phyloP scores from a whole-genome alignment of 2,329 filamentous ascomycete genomes.

The Pseudogymnoascus sp. region DNA sequence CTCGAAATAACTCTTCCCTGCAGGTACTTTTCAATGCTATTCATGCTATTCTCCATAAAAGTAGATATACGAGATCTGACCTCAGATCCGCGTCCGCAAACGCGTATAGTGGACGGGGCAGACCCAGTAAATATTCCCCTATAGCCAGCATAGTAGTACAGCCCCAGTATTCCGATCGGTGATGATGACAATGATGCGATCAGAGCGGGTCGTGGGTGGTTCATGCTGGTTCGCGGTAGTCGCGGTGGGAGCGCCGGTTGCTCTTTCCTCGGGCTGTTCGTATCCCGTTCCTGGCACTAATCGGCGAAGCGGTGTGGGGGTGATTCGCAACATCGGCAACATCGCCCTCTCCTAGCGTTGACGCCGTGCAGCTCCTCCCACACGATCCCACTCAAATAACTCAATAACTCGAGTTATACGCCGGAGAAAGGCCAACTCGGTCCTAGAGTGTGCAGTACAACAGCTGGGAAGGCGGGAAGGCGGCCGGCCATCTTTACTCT shows the following conservation, averaged over 20 bases:
- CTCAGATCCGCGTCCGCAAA: neutral
- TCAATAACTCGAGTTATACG: neutral
- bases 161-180: neutral
- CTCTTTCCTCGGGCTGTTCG: neutral
- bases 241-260: neutral
- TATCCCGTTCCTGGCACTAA: neutral
- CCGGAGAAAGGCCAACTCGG: neutral
- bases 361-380: neutral
- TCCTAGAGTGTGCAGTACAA: neutral
- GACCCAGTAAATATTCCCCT: neutral
- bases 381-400: neutral
- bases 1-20: neutral
- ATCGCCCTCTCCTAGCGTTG: neutral
- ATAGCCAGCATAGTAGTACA: neutral
- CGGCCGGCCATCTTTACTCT: neutral
- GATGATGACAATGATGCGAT: neutral
- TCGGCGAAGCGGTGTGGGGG: neutral
- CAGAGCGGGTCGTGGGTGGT: neutral
- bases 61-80: constrained; percentile 3
- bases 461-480: neutral
- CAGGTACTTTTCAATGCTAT: neutral
- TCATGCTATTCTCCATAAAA: neutral
- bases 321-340: neutral
- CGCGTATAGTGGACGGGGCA: neutral
- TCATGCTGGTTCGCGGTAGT: neutral